Evolutionary conservation across 129 eudicot species (phyloP).

Genomic region (Gnaphalium uliginosum): DNA sequence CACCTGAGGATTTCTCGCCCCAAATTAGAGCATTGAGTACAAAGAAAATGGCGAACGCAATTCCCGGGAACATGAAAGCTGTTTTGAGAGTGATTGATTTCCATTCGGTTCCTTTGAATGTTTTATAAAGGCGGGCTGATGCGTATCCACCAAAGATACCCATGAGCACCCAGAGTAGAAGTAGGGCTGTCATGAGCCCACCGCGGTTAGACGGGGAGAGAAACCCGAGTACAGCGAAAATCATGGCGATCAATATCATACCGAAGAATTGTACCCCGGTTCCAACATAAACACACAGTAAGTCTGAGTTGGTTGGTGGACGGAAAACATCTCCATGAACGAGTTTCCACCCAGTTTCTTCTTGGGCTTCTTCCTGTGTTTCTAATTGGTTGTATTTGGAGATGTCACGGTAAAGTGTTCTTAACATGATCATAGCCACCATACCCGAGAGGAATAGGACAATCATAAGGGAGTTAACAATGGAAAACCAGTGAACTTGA

Average conservation of each 20-base stretch:
- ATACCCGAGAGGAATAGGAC: constrained; percentile 81
- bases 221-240: constrained; percentile 68
- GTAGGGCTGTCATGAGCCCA: constrained; percentile 72
- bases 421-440: constrained; percentile 83
- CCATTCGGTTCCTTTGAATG: constrained; percentile 79
- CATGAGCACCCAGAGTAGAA: constrained; percentile 78
- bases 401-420: constrained; percentile 73
- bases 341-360: constrained; percentile 80
- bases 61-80: constrained; percentile 73
- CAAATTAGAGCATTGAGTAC: constrained; percentile 58
- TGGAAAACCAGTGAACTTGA: constrained; percentile 70
- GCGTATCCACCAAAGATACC: constrained; percentile 79
- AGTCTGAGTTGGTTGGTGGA: constrained; percentile 66
- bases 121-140: constrained; percentile 62
- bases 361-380: constrained; percentile 78
- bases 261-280: constrained; percentile 78
- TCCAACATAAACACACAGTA: constrained; percentile 68
- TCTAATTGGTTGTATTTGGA: constrained; percentile 75
- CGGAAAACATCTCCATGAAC: constrained; percentile 80
- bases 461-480: constrained; percentile 73
- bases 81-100: constrained; percentile 56
- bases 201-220: constrained; percentile 79
- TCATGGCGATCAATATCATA: constrained; percentile 68
- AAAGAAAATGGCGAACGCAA: constrained; percentile 53
- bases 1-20: constrained; percentile 78